phyloP scores from a whole-genome alignment of 345 rosid species.

The Pugionium cornutum region DNA sequence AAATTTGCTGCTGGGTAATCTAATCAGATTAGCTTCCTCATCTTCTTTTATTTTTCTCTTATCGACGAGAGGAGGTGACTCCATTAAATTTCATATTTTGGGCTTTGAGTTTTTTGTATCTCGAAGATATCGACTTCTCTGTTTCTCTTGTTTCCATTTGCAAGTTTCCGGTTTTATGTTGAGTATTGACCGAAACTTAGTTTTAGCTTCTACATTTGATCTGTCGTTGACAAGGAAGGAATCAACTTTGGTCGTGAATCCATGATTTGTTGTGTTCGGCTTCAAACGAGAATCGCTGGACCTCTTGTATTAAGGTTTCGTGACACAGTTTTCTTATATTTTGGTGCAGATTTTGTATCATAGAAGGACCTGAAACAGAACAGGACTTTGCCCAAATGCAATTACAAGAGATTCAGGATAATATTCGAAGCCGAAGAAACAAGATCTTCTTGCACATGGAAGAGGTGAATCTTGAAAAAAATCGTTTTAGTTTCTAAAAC shows the following conservation, averaged over 20 bases:
- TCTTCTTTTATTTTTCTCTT: too few relatives aligned
- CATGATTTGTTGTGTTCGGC: not conserved
- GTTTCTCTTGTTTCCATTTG: too few relatives aligned
- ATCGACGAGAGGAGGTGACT: too few relatives aligned
- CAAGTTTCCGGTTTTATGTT: too few relatives aligned
- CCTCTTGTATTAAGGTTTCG: too few relatives aligned
- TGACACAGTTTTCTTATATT: not conserved
- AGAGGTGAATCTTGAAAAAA: slow-evolving; percentile 47
- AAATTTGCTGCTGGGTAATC: slow-evolving; percentile 53
- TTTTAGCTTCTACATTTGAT: not conserved
- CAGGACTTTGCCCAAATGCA: slow-evolving; percentile 93
- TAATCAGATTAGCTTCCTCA: not conserved
- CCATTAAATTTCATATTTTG: too few relatives aligned
- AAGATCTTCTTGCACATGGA: slow-evolving; percentile 98
- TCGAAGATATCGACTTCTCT: not conserved
- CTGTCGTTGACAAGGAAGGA: not conserved
- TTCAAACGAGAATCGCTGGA: not conserved
- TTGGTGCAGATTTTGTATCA: slow-evolving; percentile 79
- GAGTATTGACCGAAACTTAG: too few relatives aligned
- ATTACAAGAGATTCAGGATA: slow-evolving; percentile 86
- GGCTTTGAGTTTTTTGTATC: too few relatives aligned
- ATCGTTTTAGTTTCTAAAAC: slow-evolving; percentile 3
- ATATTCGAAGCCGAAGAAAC: slow-evolving; percentile 86
- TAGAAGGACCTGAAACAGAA: slow-evolving; percentile 97
- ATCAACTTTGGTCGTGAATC: not conserved